These are phyloP conservation scores for Leccinum obscurum DNA, from an alignment of 768 basidiomycete species.

Conservation along the genomic window DNA sequence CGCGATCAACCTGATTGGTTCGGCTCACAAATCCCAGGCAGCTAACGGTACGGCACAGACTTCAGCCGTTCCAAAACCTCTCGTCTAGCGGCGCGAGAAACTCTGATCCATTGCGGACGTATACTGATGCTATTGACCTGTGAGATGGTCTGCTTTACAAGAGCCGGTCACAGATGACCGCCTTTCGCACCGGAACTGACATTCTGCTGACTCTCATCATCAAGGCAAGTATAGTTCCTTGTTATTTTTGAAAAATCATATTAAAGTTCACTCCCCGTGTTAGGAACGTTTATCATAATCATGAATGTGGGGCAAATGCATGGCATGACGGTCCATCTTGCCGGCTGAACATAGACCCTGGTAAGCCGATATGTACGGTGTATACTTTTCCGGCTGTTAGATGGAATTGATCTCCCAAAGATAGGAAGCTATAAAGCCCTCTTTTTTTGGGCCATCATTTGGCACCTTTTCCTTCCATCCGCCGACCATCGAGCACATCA, in stretches of 20 bases:
- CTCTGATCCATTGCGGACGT: neutral
- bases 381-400: neutral
- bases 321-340: neutral
- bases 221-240: neutral
- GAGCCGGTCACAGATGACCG: neutral
- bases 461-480: neutral
- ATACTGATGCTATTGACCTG: neutral
- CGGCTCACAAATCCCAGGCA: neutral
- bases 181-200: constrained; percentile 1
- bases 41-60: neutral
- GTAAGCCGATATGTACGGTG: neutral
- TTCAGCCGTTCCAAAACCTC: neutral
- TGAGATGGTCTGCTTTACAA: neutral
- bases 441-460: neutral
- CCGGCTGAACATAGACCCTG: neutral
- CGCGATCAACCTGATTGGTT: neutral
- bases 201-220: neutral
- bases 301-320: neutral
- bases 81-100: neutral
- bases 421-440: neutral
- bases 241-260: neutral
- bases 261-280: neutral
- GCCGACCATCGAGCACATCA: neutral
- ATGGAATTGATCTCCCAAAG: neutral
- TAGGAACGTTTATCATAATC: neutral